Evolutionary conservation across 352 stramenopile genomes (phyloP), one percentile per base, ranked within the genome.

Genomic region (Globisporangium cystogenes): DNA sequence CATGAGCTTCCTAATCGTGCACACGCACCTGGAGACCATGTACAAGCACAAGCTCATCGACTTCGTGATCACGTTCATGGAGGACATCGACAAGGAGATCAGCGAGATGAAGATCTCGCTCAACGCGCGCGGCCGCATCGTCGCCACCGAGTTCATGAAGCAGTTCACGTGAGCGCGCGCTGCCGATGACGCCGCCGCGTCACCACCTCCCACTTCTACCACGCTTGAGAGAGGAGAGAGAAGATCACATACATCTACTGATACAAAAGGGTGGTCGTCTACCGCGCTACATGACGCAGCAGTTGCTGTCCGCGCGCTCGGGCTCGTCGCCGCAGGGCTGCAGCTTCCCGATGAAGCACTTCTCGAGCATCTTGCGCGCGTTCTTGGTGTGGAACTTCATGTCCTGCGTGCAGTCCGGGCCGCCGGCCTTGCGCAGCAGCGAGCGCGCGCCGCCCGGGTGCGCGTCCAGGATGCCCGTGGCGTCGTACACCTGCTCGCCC

Each of bases 51-150:
- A 98, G 72, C 74, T 98, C 45, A 94, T 98, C 50, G 90, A 98
- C 70, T 98, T 98, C 60, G 94, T 98, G 68, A 97, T 98, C 64
- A 85, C 95, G 61, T 98, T 98, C 74, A 98, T 98, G 94, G 91
- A 98, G 67, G 95, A 98, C 55, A 98, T 98, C 57, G 94, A 98
- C 79, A 97, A 97, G 73, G 94, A 98, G 67, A 98, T 98, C 71
- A 98, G 90, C 62, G 91, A 90, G 33, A 98, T 98, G 93, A 98
- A 98, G 63, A 98, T 98, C 68, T 92, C 90, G 41, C 79, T 98
- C 42, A 98, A 98, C 62, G 87, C 91, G 12, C 83, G 94, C 49
- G 91, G 90, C 37, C 77, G 94, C 53, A 95, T 96, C 51, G 93
- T 98, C 51, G 93, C 94, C 0, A 90, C 80, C 20, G 86, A 98